These are phyloP conservation scores for Puccinia hordei DNA, from an alignment of 1,284 basidiomycete genomes.

Conservation along the genomic window DNA sequence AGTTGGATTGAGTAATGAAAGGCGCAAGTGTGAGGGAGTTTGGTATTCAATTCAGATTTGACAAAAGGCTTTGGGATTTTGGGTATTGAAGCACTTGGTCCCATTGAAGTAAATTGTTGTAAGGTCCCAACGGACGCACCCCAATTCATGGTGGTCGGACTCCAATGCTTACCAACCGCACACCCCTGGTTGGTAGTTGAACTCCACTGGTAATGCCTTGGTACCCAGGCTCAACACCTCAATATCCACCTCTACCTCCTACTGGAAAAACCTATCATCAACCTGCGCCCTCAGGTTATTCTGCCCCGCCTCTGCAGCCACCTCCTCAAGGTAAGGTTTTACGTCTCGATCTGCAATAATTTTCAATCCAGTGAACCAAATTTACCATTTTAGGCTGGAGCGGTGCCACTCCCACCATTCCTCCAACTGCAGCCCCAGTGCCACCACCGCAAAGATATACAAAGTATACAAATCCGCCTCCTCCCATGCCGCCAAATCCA, in stretches of 20 bases:
- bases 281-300: slow-evolving; percentile 14
- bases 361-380: slow-evolving; percentile 1
- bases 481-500: slow-evolving; percentile 14
- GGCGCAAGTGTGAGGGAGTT: background rate
- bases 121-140: slow-evolving; percentile 36
- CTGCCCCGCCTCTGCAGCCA: slow-evolving; percentile 40
- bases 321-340: slow-evolving; percentile 28
- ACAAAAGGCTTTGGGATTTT: background rate
- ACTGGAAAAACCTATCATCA: slow-evolving; percentile 29
- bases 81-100: slow-evolving; percentile 33
- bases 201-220: slow-evolving; percentile 38
- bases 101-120: slow-evolving; percentile 13
- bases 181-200: slow-evolving; percentile 39
- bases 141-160: slow-evolving; percentile 46
- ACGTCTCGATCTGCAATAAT: background rate
- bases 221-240: slow-evolving; percentile 42
- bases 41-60: background rate
- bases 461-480: slow-evolving; percentile 29
- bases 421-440: background rate
- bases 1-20: background rate
- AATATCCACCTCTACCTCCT: slow-evolving; percentile 41
- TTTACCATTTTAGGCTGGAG: slow-evolving; percentile 18
- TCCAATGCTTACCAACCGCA: slow-evolving; percentile 41
- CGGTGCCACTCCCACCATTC: slow-evolving; percentile 10
- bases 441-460: slow-evolving; percentile 32